Percentiles rank a stretch among this genome's conserved stretches.
Conservation (phyloP, 306 rosid species). For the Corylus avellana region DNA sequence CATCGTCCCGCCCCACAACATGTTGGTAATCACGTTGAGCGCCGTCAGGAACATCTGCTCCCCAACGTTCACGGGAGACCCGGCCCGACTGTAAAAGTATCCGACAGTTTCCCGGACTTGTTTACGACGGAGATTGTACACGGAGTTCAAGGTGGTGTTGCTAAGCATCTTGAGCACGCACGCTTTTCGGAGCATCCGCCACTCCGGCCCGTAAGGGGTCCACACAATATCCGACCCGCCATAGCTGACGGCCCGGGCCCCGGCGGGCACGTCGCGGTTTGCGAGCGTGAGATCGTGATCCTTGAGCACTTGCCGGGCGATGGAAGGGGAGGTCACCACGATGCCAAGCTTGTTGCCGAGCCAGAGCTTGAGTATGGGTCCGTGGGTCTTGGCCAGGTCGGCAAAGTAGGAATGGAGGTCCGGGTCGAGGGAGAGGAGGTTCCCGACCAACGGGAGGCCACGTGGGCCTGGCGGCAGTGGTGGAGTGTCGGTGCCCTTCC, state of each 20-base stretch:
- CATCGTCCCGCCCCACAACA: constrained; percentile 75
- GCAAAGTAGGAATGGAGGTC: constrained; percentile 75
- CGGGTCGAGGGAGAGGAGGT: constrained; percentile 67
- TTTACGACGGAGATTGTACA: constrained; percentile 54
- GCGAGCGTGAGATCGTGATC: constrained; percentile 69
- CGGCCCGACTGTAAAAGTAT: constrained; percentile 30
- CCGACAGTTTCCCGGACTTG: constrained; percentile 50
- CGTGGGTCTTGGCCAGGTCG: constrained; percentile 42
- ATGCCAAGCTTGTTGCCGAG: constrained; percentile 59
- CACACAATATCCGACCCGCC: constrained; percentile 65
- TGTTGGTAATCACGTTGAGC: constrained; percentile 63
- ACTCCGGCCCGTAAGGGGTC: constrained; percentile 72
- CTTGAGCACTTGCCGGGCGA: constrained; percentile 57
- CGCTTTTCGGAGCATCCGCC: constrained; percentile 83
- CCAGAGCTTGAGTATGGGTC: constrained; percentile 66
- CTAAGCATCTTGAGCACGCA: constrained; percentile 68
- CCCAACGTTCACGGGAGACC: constrained; percentile 53
- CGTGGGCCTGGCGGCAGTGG: constrained; percentile 64
- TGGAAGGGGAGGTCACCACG: constrained; percentile 50
- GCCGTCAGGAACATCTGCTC: constrained; percentile 57
- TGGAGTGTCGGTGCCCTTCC: not conserved
- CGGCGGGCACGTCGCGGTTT: constrained; percentile 70
- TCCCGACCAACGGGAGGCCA: constrained; percentile 68
- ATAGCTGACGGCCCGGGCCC: constrained; percentile 31
- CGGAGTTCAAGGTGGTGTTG: constrained; percentile 52